These are phyloP conservation scores for Phytopythium delawarense DNA, from an alignment of 352 stramenopile species.

Conservation along the genomic window DNA sequence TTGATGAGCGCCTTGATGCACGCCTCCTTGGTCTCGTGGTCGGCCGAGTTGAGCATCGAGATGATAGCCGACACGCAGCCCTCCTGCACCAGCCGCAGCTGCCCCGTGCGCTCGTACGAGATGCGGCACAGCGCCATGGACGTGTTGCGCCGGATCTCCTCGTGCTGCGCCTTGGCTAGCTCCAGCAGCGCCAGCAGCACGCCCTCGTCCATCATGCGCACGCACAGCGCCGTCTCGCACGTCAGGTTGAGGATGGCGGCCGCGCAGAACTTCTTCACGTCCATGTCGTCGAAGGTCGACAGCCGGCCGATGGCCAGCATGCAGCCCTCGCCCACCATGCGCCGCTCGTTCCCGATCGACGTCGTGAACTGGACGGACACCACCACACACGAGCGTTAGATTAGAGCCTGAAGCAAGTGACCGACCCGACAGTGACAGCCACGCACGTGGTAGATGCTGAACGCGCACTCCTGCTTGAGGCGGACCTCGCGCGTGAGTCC, in stretches of 20 bases:
- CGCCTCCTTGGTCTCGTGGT: slow-evolving; percentile 77
- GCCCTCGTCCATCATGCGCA: slow-evolving; percentile 71
- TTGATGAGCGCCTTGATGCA: slow-evolving; percentile 86
- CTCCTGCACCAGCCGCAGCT: slow-evolving; percentile 75
- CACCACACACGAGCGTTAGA: not conserved
- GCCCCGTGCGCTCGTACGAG: slow-evolving; percentile 66
- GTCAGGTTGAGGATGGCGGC: slow-evolving; percentile 79
- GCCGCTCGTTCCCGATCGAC: slow-evolving; percentile 52
- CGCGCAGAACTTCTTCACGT: slow-evolving; percentile 81
- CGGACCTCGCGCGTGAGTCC: slow-evolving; percentile 50
- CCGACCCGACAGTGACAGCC: not conserved
- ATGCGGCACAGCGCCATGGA: slow-evolving; percentile 81
- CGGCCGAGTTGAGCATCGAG: slow-evolving; percentile 78
- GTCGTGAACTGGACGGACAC: slow-evolving; percentile 48
- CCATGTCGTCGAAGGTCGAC: slow-evolving; percentile 72
- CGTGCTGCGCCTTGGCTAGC: slow-evolving; percentile 71
- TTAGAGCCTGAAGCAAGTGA: not conserved
- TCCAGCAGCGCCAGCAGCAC: slow-evolving; percentile 67
- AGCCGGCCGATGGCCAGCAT: slow-evolving; percentile 72
- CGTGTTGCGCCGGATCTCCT: slow-evolving; percentile 80
- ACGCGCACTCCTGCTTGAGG: slow-evolving; percentile 78
- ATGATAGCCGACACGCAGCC: slow-evolving; percentile 79
- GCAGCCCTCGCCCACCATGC: slow-evolving; percentile 72
- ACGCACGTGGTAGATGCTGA: slow-evolving; percentile 75
- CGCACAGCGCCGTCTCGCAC: slow-evolving; percentile 37